These are phyloP conservation scores for Chlorella sorokiniana DNA, from an alignment of 139 green algal species.

Conservation along the genomic window DNA sequence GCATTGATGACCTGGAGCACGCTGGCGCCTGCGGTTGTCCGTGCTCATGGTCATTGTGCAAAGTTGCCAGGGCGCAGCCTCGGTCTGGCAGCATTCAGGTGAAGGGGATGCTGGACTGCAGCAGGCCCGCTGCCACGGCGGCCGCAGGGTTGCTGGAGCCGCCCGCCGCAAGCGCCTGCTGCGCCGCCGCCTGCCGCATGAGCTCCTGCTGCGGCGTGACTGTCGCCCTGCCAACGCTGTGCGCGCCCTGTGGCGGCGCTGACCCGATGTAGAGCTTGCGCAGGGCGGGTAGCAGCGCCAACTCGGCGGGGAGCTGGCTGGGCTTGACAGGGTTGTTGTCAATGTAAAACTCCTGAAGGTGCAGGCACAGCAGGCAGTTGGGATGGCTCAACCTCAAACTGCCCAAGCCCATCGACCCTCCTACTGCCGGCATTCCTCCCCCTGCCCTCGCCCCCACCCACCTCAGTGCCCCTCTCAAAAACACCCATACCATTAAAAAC, in stretches of 20 bases:
- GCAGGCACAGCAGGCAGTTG: background rate
- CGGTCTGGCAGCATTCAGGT: background rate
- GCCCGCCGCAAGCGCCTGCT: background rate
- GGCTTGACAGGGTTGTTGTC: conserved; percentile 22
- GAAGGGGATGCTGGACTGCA: background rate
- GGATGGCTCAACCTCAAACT: no score
- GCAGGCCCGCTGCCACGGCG: background rate
- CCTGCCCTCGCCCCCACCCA: no score
- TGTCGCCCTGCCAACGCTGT: background rate
- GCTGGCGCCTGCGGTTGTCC: no score
- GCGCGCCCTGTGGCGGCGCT: background rate
- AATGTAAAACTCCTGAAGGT: conserved; percentile 40
- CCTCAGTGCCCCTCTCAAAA: no score
- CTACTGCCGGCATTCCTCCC: no score
- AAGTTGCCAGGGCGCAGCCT: background rate
- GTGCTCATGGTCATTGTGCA: background rate
- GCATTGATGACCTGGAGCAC: no score
- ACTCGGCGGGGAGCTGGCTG: conserved; percentile 4
- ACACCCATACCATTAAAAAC: no score
- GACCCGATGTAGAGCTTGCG: conserved; percentile 11
- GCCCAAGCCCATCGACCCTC: no score
- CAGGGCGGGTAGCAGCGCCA: conserved; percentile 16
- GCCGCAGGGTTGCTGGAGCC: background rate
- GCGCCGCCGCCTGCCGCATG: background rate
- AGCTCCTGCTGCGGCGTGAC: background rate